Conservation (phyloP, 2,329 filamentous ascomycete genomes). For the Cytospora piceae region DNA sequence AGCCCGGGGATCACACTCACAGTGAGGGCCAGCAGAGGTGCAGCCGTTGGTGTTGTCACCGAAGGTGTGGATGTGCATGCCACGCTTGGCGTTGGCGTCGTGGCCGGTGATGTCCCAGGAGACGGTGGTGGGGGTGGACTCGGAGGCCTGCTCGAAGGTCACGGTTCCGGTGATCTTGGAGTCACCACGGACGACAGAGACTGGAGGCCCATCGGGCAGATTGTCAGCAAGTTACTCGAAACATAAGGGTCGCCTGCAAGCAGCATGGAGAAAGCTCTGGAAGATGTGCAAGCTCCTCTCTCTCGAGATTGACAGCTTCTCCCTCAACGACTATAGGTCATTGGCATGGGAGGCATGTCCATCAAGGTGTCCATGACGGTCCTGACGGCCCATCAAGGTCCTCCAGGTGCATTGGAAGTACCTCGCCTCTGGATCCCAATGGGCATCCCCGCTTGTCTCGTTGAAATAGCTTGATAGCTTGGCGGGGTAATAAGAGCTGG, state of each 20-base stretch:
- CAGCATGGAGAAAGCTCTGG: background rate
- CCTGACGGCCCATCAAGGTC: conserved; percentile 50
- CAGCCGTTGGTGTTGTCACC: conserved; percentile 99
- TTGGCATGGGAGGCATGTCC: conserved; percentile 30
- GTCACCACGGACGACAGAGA: conserved; percentile 97
- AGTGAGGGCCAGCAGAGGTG: conserved; percentile 97
- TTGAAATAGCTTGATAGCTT: conserved; percentile 26
- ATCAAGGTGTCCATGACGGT: conserved; percentile 35
- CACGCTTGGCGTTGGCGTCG: conserved; percentile 94
- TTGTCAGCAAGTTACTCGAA: conserved; percentile 19
- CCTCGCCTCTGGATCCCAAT: conserved; percentile 45
- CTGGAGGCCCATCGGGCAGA: conserved; percentile 50
- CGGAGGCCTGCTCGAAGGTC: conserved; percentile 89
- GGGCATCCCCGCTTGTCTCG: conserved; percentile 32
- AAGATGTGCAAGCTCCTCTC: background rate
- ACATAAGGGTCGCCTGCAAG: background rate
- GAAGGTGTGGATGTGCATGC: conserved; percentile 98
- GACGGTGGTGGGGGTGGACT: conserved; percentile 82
- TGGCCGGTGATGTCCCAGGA: conserved; percentile 91
- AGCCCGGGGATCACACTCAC: conserved; percentile 56
- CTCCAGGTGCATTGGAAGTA: conserved; percentile 26
- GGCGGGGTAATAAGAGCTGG: conserved; percentile 31
- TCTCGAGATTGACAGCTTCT: background rate
- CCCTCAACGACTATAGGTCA: conserved; percentile 8
- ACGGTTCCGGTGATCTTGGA: conserved; percentile 93